Conservation (phyloP, 768 basidiomycete species). For the Tulasnella sp. region DNA sequence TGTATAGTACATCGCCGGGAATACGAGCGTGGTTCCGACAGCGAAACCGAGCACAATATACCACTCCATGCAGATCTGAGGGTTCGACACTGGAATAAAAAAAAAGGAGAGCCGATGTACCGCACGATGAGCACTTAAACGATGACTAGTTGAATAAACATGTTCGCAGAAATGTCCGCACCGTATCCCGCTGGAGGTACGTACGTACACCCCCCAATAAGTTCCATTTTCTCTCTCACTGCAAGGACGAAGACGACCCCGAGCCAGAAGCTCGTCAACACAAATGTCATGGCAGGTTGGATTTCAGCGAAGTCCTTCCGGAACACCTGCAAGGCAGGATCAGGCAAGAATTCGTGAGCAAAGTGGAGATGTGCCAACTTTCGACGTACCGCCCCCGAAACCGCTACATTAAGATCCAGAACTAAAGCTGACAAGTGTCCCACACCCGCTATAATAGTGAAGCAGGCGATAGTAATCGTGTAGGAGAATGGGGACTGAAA, state of each 20-base stretch:
- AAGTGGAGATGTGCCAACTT: neutral
- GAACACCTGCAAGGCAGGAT: neutral
- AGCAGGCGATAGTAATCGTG: neutral
- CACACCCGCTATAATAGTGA: neutral
- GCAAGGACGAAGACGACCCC: neutral
- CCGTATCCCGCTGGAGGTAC: neutral
- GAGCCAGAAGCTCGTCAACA: neutral
- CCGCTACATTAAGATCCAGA: neutral
- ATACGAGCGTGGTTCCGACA: neutral
- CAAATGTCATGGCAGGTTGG: neutral
- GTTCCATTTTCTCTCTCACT: neutral
- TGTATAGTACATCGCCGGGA: neutral
- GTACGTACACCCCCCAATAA: neutral
- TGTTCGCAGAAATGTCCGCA: neutral
- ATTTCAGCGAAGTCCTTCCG: neutral
- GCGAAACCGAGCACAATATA: neutral
- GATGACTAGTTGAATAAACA: too few species aligned
- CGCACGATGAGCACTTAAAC: neutral
- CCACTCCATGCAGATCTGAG: neutral
- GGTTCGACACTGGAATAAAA: neutral
- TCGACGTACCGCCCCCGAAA: neutral
- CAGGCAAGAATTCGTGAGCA: neutral
- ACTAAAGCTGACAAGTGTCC: neutral
- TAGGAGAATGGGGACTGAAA: neutral
- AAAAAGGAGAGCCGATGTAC: neutral